Evolutionary conservation across 2,329 filamentous ascomycete genomes (phyloP).

Genomic region (Monosporascus sp.): DNA sequence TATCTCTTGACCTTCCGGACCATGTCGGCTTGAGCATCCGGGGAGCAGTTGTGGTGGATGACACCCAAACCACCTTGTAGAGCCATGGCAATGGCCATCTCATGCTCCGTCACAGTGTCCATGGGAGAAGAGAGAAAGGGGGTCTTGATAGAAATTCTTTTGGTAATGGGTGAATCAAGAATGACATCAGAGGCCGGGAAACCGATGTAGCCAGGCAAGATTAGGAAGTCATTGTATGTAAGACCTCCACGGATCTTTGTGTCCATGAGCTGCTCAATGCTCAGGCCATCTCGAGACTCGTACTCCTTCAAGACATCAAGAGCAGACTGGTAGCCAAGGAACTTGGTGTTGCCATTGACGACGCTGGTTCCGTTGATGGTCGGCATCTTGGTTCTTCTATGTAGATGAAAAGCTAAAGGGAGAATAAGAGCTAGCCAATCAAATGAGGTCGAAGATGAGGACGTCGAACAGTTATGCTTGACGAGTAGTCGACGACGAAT

Average conservation of each 20-base stretch:
- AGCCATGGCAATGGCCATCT: constrained; percentile 98
- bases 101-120: constrained; percentile 99
- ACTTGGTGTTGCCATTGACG: constrained; percentile 47
- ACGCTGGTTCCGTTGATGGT: constrained; percentile 59
- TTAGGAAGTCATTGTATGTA: constrained; percentile 97
- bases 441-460: constrained; percentile 39
- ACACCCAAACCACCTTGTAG: constrained; percentile 85
- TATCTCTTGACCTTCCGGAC: constrained; percentile 98
- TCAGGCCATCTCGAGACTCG: constrained; percentile 74
- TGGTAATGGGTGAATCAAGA: constrained; percentile 89
- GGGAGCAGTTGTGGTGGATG: constrained; percentile 99
- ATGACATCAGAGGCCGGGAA: constrained; percentile 86
- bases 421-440: constrained; percentile 23
- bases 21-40: constrained; percentile 96
- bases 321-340: constrained; percentile 70
- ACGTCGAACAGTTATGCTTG: constrained; percentile 25
- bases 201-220: constrained; percentile 96
- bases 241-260: constrained; percentile 87
- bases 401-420: constrained; percentile 17
- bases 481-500: constrained; percentile 23
- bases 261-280: constrained; percentile 81
- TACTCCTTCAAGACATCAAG: constrained; percentile 80
- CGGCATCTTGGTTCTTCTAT: constrained; percentile 55
- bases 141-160: constrained; percentile 92
- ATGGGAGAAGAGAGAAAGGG: constrained; percentile 97